Evolutionary conservation across 2,329 filamentous ascomycete genomes (phyloP).

Genomic region (Trichophyton schoenleinii): DNA sequence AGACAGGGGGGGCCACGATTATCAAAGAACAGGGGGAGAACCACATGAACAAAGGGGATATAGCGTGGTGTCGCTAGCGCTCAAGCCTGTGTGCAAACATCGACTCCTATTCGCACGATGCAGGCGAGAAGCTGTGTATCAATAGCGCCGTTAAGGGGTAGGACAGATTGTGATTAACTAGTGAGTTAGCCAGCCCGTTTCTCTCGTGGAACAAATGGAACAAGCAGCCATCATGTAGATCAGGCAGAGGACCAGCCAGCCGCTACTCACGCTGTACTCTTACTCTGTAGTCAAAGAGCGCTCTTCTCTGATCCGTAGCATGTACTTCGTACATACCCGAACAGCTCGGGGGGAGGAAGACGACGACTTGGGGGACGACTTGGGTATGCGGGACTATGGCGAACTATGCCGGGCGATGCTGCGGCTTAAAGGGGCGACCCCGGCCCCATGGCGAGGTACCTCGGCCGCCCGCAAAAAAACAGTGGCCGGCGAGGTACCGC

Average conservation of each 20-base stretch:
- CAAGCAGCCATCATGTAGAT: not conserved
- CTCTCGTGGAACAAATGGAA: not conserved
- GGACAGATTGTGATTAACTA: not conserved
- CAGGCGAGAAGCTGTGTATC: not conserved
- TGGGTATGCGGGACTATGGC: not conserved
- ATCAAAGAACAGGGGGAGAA: not conserved
- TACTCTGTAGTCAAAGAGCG: too few relatives aligned
- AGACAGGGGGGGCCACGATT: not conserved
- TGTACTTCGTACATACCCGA: too few relatives aligned
- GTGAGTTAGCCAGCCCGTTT: not conserved
- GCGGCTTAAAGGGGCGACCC: not conserved
- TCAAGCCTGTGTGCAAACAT: not conserved
- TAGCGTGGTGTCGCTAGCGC: not conserved
- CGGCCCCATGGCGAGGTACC: not conserved
- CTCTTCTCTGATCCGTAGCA: too few relatives aligned
- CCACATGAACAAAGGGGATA: not conserved
- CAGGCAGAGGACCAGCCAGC: not conserved
- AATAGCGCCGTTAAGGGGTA: not conserved
- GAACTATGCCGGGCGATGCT: not conserved
- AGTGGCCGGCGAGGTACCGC: not conserved
- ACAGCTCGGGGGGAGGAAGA: too few relatives aligned
- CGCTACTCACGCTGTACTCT: too few relatives aligned
- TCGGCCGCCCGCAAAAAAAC: not conserved
- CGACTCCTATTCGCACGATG: not conserved
- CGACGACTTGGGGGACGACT: too few relatives aligned